Percentiles rank a stretch among this genome's conserved stretches.
Evolutionary conservation across 192 early-diverging fungal genomes (phyloP).

Genomic region (Dissophora ornata): DNA sequence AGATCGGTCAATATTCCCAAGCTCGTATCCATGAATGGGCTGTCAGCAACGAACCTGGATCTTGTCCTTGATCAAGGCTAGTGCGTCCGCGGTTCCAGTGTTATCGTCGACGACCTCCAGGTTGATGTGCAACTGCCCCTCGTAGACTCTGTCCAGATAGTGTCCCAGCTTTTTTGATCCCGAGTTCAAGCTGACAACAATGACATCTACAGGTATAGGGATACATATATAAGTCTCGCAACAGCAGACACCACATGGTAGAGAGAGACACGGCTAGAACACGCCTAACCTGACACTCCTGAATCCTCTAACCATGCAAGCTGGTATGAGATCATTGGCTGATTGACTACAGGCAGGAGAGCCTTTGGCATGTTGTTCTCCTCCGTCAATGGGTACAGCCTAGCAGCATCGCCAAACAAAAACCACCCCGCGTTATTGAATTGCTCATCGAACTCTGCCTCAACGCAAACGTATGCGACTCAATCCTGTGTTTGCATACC

Average conservation of each 20-base stretch:
- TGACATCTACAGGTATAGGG: too few species aligned
- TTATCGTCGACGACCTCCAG: slow-evolving; percentile 74
- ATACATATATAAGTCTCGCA: too few species aligned
- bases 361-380: slow-evolving; percentile 91
- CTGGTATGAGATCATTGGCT: slow-evolving; percentile 94
- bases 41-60: slow-evolving; percentile 89
- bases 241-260: too few species aligned
- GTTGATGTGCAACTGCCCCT: slow-evolving; percentile 69
- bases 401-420: slow-evolving; percentile 8
- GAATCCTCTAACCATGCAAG: slow-evolving; percentile 95
- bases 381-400: slow-evolving; percentile 83
- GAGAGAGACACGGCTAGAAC: too few species aligned
- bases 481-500: slow-evolving; percentile 46
- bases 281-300: slow-evolving; percentile 65
- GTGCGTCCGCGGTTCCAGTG: slow-evolving; percentile 84
- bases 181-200: slow-evolving; percentile 74
- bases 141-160: slow-evolving; percentile 74
- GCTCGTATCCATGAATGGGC: too few species aligned
- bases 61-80: slow-evolving; percentile 81
- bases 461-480: background rate
- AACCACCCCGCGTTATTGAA: background rate
- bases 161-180: slow-evolving; percentile 77
- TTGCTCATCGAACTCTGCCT: too few species aligned
- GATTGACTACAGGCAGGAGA: slow-evolving; percentile 92
- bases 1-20: too few species aligned